Conservation (phyloP, 495 filamentous ascomycete genomes). For the Mycothermus thermophilus region DNA sequence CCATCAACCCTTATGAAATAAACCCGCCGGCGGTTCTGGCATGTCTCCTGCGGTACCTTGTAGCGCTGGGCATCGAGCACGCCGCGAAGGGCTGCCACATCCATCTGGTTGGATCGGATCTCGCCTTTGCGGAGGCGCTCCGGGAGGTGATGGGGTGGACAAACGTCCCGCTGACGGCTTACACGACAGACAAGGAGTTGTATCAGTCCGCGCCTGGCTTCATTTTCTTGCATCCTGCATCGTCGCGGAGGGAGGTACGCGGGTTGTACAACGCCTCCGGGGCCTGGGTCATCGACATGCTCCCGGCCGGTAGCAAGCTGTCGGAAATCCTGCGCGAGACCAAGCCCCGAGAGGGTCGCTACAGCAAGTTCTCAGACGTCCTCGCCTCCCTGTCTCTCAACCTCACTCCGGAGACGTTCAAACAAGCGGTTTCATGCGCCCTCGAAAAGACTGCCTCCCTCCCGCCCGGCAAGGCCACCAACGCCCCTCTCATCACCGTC, state of each 20-base stretch:
- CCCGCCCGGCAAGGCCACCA: conserved; percentile 6
- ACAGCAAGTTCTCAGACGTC: conserved; percentile 8
- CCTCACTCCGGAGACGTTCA: no score
- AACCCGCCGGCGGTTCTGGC: conserved; percentile 7
- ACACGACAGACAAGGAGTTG: conserved; percentile 4
- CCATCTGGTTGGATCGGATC: conserved; percentile 25
- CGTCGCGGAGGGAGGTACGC: conserved; percentile 15
- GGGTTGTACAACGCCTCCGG: conserved; percentile 12
- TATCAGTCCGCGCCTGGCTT: not conserved
- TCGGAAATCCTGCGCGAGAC: conserved; percentile 12
- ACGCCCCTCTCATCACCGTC: conserved; percentile 7
- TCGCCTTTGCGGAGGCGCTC: conserved; percentile 15
- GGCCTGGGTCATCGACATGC: conserved; percentile 20
- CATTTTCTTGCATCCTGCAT: conserved; percentile 13
- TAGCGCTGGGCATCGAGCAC: conserved; percentile 7
- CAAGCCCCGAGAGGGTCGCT: conserved; percentile 13
- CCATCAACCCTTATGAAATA: not conserved
- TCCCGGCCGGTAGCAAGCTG: conserved; percentile 10
- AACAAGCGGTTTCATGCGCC: no score
- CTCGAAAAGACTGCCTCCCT: conserved; percentile 10
- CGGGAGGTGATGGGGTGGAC: conserved; percentile 9
- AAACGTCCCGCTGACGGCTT: conserved; percentile 9
- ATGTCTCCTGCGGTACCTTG: conserved; percentile 15
- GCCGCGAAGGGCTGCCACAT: conserved; percentile 4
- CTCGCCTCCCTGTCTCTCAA: not conserved